Evolutionary conservation across 768 basidiomycete genomes (phyloP), one percentile per base, ranked within the genome.

Genomic region (Tulasnella sp.): DNA sequence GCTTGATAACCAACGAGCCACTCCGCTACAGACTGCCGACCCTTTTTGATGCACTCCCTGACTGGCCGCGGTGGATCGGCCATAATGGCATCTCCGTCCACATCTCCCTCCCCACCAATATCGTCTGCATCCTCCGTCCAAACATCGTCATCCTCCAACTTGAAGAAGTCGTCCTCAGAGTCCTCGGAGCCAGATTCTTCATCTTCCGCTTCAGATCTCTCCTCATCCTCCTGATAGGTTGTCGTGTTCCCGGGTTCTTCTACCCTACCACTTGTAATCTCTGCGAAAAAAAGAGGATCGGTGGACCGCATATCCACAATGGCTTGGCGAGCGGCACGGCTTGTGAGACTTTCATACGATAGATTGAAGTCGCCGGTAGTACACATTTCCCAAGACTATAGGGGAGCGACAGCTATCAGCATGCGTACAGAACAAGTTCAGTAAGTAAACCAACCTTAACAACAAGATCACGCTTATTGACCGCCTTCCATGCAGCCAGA

Each of bases 401-500:
- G 9, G 24, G 48, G 18, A 4, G 21, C 21, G 24, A 2, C 21
- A 52, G 6, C 10, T 52, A 21, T 52, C 21, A 52, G 24, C 48
- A 52, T 44, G 9, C 10, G 14, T 44, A 44, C 16, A 12, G 8
- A 12, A 44, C 10, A 44, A 44, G 42, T 44, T 44, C 42, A 16
- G 4, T 44, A 14, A 44, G 42, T 21, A 19, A 21, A 52, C 48
- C 9, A n/a, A 52, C 48, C 48, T 52, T 52, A 24, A 52, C 21
- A 24, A 52, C 48, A 1, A 2, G 48, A 52, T 52, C 48, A 10
- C 48, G 21, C 19, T 52, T 81, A 74, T 85, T 85, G 12, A 87
- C 74, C 0, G 81, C 81, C 7, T 82, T 68, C 76, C 82, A 85
- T 12, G 84, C 85, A 73, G 84, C 83, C 80, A 85, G 84, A n/a